phyloP scores from a whole-genome alignment of 495 filamentous ascomycete species.

The Podospora fimiseda region DNA sequence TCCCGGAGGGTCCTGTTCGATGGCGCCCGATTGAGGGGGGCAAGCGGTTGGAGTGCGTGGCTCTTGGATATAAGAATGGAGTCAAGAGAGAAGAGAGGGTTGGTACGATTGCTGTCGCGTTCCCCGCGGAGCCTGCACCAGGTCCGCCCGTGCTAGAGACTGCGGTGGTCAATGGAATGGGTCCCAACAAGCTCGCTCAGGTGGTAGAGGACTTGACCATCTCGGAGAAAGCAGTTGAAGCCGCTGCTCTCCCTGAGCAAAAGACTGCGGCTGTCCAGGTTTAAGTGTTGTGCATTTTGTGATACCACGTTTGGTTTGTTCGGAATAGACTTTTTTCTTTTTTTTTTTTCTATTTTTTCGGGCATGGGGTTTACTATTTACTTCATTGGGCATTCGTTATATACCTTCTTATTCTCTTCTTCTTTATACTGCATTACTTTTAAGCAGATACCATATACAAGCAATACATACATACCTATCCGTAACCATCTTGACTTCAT shows the following conservation, averaged over 20 bases:
- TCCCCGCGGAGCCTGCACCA: slow-evolving; percentile 11
- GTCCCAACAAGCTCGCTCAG: slow-evolving; percentile 4
- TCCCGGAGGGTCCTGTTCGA: slow-evolving; percentile 44
- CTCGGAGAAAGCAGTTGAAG: not conserved
- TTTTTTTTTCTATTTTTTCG: not conserved
- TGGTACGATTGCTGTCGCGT: slow-evolving; percentile 38
- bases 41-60: slow-evolving; percentile 37
- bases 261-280: not conserved
- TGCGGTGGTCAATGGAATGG: slow-evolving; percentile 3
- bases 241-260: slow-evolving; percentile 10
- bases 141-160: too few species aligned
- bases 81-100: slow-evolving; percentile 34
- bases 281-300: not conserved
- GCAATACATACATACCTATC: too few species aligned
- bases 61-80: slow-evolving; percentile 35
- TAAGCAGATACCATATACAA: too few species aligned
- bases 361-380: not conserved
- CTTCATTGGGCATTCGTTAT: too few species aligned
- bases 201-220: slow-evolving; percentile 9
- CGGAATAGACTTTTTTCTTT: not conserved
- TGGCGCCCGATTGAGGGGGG: slow-evolving; percentile 41
- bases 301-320: not conserved
- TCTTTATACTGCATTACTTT: too few species aligned
- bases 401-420: not conserved
- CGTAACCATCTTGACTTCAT: not conserved